These are phyloP conservation scores for Nothophaeocryptopus gaeumannii DNA, from an alignment of 2,329 filamentous ascomycete genomes.

Conservation along the genomic window DNA sequence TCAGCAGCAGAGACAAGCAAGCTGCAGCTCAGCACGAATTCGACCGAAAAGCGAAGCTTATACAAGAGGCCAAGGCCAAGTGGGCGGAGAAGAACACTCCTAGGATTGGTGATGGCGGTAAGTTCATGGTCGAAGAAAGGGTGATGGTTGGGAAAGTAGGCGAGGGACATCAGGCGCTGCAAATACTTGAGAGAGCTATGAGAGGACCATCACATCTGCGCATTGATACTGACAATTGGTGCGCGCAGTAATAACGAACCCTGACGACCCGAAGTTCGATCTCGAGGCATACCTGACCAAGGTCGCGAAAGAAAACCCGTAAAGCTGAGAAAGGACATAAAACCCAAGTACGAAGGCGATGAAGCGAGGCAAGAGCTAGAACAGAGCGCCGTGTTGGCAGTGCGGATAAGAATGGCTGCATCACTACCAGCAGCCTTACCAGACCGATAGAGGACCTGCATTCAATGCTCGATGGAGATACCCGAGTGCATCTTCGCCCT, in stretches of 20 bases:
- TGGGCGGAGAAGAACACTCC: conserved; percentile 74
- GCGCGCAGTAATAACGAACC: conserved; percentile 66
- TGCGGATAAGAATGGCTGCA: conserved; percentile 3
- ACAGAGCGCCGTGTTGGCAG: neutral
- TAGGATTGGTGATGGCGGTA: conserved; percentile 38
- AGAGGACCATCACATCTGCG: neutral
- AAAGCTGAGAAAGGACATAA: conserved; percentile 9
- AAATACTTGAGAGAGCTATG: neutral
- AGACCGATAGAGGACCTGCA: conserved; percentile 1
- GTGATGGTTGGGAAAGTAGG: no score
- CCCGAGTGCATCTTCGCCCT: conserved; percentile 15
- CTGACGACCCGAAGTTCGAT: conserved; percentile 85
- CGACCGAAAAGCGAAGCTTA: conserved; percentile 85
- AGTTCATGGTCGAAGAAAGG: conserved; percentile 4
- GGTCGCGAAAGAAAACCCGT: conserved; percentile 53
- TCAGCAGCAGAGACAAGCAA: conserved; percentile 68
- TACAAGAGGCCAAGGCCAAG: conserved; percentile 88
- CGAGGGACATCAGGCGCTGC: no score
- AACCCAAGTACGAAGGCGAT: neutral
- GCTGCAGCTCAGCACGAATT: conserved; percentile 77
- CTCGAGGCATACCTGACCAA: conserved; percentile 75
- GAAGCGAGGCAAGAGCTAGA: conserved; percentile 1
- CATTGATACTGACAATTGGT: conserved; percentile 7
- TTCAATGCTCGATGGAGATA: conserved; percentile 3
- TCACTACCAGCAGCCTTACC: neutral